Evolutionary conservation across 108 stramenopile species (phyloP), one percentile per base, ranked within the genome.

Genomic region (Skeletonema marinoi): DNA sequence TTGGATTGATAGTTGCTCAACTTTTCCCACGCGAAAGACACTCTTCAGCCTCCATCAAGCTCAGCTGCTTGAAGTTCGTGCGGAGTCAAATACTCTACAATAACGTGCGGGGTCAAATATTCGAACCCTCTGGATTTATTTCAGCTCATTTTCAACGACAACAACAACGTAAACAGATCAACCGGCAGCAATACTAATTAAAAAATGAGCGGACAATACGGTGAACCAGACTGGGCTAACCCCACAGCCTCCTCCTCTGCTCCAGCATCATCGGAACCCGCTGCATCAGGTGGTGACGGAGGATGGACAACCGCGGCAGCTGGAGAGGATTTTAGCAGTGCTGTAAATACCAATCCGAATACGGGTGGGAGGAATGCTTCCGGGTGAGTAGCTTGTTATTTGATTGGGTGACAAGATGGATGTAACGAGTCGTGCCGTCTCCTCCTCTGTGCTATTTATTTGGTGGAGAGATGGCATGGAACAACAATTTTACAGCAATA

Each of bases 221-320:
- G 88, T 65, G 87, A 88, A 67, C 89, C 89, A 31, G 89, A 88
- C 78, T 90, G 89, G 89, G 86, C 87, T 54, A 86, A 65, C 16
- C 83, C 85, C 65, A 66, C 84, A 17, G 60, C 63, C 50, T 32
- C 67, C 50, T 32, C 67, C 32, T 50, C 78, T 35, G 58, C 81
- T 12, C 73, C 80, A 46, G 67, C 51, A 17, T 71, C 64, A 59
- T 48, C 78, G 13, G 39, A 68, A 16, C 63, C 60, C 12, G 65
- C 65, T 66, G 74, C 41, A 2, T 68, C 65, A 25, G 25, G 25
- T n/a, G 72, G 72, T 65, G 62, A 38, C 42, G 31, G 42, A 14
- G 21, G 65, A 31, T 80, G 65, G 70, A 59, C 73, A 1, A 73
- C 69, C 6, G 16, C 73, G 33, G 63, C 44, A 46, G 16, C 44